Evolutionary conservation across 83 land plant species (phyloP), one percentile per base, ranked within the genome.

Genomic region (Picea abies): DNA sequence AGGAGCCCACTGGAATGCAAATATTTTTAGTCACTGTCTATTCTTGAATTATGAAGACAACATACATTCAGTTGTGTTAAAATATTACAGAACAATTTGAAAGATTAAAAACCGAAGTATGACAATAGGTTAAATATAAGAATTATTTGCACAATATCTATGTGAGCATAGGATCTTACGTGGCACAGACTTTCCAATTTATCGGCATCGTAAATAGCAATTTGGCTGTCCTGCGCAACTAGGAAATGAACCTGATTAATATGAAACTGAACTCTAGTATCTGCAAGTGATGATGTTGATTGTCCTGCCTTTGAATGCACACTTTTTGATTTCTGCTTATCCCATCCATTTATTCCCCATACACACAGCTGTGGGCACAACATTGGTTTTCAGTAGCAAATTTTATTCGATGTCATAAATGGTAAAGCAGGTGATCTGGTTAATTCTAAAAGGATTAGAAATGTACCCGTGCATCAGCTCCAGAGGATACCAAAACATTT

Each of bases 391-490:
- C n/a, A 25, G 19, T 70, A 17, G 7, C 16, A 7, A 6, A 17
- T 12, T 29, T 4, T 12, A 16, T 19, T 16, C 7, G 14, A 72
- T 3, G 0, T n/a, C 20, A 20, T 20, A 17, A 8, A 19, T 20
- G 47, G 12, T 20, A 9, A n/a, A 41, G 56, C 4, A 73, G 22
- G 3, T 44, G 19, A 73, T 20, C 0, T 20, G 6, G 20, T 7
- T 58, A 78, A 56, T 16, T 78, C 22, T 6, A 1, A 4, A 4
- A 61, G 26, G 15, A 61, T 37, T 78, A 23, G 52, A 39, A n/a
- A 62, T 63, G 71, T 69, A 96, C 98, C 97, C 91, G 97, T 56
- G 93, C 88, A 87, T 96, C 98, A 61, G 98, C 97, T 79, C 97
- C 98, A 26, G 97, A 91, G 56, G 98, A 96, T 14, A 96, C 93